A percentile compares a stretch with the other conserved stretches of the same genome.
These are phyloP conservation scores for Alternaria arborescens DNA, from an alignment of 2,329 filamentous ascomycete genomes.

Conservation along the genomic window DNA sequence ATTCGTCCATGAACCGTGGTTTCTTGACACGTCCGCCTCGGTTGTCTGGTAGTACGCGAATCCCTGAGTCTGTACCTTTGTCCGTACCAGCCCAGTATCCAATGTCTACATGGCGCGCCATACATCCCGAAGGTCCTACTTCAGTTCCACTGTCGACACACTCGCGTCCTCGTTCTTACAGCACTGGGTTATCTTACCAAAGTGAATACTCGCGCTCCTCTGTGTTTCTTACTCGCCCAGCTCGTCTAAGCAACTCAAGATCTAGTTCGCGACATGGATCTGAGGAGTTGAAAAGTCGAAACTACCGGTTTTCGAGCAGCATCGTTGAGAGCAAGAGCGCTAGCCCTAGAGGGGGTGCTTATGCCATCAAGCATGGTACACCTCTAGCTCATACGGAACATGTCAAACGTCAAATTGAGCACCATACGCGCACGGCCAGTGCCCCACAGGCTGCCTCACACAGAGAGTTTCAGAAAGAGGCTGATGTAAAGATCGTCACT, in stretches of 20 bases:
- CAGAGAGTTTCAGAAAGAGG: constrained; percentile 20
- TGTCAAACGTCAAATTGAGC: neutral
- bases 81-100: constrained; percentile 39
- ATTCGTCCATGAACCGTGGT: constrained; percentile 22
- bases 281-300: constrained; percentile 22
- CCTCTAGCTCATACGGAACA: constrained; percentile 25
- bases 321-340: constrained; percentile 16
- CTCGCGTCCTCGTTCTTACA: constrained; percentile 31
- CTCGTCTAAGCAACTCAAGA: constrained; percentile 36
- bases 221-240: constrained; percentile 41
- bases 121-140: constrained; percentile 37
- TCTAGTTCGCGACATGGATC: constrained; percentile 38
- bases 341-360: constrained; percentile 29
- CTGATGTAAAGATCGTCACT: constrained; percentile 13
- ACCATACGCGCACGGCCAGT: constrained; percentile 30
- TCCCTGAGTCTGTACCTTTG: constrained; percentile 33
- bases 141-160: constrained; percentile 28
- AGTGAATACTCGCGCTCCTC: constrained; percentile 39
- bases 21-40: constrained; percentile 29
- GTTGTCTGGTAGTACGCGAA: constrained; percentile 24
- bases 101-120: constrained; percentile 45
- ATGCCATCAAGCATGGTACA: constrained; percentile 34
- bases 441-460: constrained; percentile 25
- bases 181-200: constrained; percentile 27
- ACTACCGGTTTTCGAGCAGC: constrained; percentile 11